Percentiles rank a stretch among this genome's conserved stretches.
Conservation (phyloP, 2,329 filamentous ascomycete genomes). For the Calonectria fujianensis region DNA sequence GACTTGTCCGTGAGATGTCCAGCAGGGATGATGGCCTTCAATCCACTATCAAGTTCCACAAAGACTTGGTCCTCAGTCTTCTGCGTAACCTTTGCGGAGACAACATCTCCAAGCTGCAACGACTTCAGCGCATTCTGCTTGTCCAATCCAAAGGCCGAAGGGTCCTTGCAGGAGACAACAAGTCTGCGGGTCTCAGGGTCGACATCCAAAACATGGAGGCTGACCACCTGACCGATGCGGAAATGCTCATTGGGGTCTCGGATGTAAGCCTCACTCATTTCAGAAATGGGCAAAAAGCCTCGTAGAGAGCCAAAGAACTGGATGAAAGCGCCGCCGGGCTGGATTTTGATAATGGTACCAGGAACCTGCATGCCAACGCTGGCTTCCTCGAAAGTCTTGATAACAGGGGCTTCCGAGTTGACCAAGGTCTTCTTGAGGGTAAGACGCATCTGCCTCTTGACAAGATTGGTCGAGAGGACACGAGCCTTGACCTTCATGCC, state of each 20-base stretch:
- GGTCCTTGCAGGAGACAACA: conserved; percentile 94
- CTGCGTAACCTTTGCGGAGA: conserved; percentile 87
- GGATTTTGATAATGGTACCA: conserved; percentile 90
- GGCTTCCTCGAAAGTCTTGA: conserved; percentile 86
- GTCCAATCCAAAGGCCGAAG: conserved; percentile 82
- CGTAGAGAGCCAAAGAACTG: conserved; percentile 91
- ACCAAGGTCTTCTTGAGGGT: conserved; percentile 96
- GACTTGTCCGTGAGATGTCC: conserved; percentile 92
- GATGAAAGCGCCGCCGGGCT: conserved; percentile 87
- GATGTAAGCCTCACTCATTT: conserved; percentile 99
- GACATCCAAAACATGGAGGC: conserved; percentile 89
- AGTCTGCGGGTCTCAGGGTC: conserved; percentile 82
- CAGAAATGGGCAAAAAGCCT: conserved; percentile 92
- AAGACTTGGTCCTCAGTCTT: conserved; percentile 86
- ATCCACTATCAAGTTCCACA: conserved; percentile 83
- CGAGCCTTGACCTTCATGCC: conserved; percentile 89
- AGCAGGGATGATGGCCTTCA: conserved; percentile 86
- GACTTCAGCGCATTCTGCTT: conserved; percentile 86
- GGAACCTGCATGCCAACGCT: conserved; percentile 84
- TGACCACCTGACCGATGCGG: conserved; percentile 91
- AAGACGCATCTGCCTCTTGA: conserved; percentile 86
- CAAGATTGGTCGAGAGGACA: conserved; percentile 86
- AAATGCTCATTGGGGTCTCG: conserved; percentile 93
- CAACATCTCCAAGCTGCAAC: conserved; percentile 82
- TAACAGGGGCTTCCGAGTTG: conserved; percentile 88